Evolutionary conservation across 73 alveolate species (phyloP).

Genomic region (Paramecium biaurelia): DNA sequence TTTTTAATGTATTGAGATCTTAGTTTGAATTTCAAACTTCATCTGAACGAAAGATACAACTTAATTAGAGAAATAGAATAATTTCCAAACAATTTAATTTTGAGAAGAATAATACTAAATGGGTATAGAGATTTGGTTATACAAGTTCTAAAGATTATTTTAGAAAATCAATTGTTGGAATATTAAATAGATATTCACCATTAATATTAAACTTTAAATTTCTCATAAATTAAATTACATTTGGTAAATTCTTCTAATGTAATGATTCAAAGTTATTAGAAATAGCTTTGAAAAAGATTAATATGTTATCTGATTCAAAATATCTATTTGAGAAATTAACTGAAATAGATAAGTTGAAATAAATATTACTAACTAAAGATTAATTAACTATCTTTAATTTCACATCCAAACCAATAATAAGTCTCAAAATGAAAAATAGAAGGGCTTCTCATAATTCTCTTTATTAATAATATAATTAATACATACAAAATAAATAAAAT

Average conservation of each 20-base stretch:
- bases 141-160: neutral
- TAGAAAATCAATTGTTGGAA: neutral
- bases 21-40: neutral
- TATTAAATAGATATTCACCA: neutral
- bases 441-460: neutral
- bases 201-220: neutral
- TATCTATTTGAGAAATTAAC: neutral
- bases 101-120: neutral
- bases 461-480: neutral
- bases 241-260: neutral
- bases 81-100: neutral
- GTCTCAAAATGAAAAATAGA: neutral
- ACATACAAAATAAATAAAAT: neutral
- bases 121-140: neutral
- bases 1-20: neutral
- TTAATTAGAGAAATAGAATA: neutral
- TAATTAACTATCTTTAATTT: neutral
- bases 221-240: neutral
- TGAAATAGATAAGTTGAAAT: neutral
- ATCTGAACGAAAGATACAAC: neutral
- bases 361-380: neutral
- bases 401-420: neutral
- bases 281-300: neutral
- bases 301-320: neutral
- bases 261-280: neutral